Percentiles rank a stretch among this genome's conserved stretches.
Evolutionary conservation across 2,329 filamentous ascomycete species (phyloP).

Genomic region (Malbranchea zuffiana): DNA sequence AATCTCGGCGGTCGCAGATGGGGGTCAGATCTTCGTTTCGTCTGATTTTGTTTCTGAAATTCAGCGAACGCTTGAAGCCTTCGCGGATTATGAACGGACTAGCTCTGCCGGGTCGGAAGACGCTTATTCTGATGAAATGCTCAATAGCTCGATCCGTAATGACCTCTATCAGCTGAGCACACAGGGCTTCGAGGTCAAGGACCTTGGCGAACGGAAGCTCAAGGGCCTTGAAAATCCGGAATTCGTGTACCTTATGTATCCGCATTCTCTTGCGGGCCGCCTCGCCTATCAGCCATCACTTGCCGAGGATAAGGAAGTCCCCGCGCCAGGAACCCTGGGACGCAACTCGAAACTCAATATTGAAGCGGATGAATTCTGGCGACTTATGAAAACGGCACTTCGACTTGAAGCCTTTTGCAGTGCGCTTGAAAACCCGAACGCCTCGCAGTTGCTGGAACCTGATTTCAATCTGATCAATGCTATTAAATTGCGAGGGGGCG

Average conservation of each 20-base stretch:
- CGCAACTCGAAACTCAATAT: conserved; percentile 59
- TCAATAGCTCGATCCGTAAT: conserved; percentile 67
- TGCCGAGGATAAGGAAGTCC: conserved; percentile 34
- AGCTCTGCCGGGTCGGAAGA: conserved; percentile 62
- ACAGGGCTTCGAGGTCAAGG: conserved; percentile 93
- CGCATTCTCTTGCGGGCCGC: conserved; percentile 72
- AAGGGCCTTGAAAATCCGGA: conserved; percentile 98
- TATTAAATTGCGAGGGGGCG: conserved; percentile 61
- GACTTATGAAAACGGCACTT: conserved; percentile 77
- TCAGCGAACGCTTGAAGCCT: conserved; percentile 77
- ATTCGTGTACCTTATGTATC: conserved; percentile 89
- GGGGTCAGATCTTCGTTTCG: conserved; percentile 92
- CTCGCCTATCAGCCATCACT: conserved; percentile 38
- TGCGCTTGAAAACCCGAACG: conserved; percentile 61
- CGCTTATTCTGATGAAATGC: conserved; percentile 61
- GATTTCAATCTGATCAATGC: conserved; percentile 73
- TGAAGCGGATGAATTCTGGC: conserved; percentile 77
- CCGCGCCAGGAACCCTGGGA: conserved; percentile 51
- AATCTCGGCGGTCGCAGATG: conserved; percentile 88
- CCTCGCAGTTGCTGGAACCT: conserved; percentile 58
- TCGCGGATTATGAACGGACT: conserved; percentile 69
- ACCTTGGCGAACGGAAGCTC: conserved; percentile 85
- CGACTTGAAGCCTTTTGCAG: conserved; percentile 90
- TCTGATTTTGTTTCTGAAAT: conserved; percentile 96
- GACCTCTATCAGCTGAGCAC: conserved; percentile 78